Evolutionary conservation across 768 basidiomycete species (phyloP), one percentile per base, ranked within the genome.

Genomic region (Boletus eberwhitei): DNA sequence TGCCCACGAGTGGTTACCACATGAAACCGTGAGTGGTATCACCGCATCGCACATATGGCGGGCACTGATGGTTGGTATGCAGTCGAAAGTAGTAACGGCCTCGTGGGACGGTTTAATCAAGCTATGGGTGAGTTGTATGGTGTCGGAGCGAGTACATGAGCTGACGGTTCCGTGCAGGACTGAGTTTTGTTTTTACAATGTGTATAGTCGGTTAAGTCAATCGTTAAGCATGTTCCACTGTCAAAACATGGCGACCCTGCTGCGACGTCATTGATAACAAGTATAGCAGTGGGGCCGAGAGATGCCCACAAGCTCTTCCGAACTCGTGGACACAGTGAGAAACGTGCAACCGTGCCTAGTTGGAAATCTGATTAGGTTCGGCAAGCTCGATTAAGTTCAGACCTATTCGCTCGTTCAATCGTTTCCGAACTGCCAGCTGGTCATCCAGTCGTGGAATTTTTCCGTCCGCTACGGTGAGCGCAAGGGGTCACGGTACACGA

Each of bases 31-130:
- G 68, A 74, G 93, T 81, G 41, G 34, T 12, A 37, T 36, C 12
- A 51, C 54, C 31, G n/a, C n/a, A 12, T 48, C 43, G 22, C 29
- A 31, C 38, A n/a, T 21, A 32, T 29, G 7, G 13, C 14, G 29
- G 45, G 9, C 29, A 53, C 60, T 63, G 53, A 66, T 54, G 55
- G 32, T 29, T 54, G 50, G 45, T 59, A 35, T 64, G 16, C 59
- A 98, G 96, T 96, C 92, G 22, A 98, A 98, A 76, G 86, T 99
- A 8, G 83, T 99, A 50, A 99, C 97, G 4, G 94, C 90, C 9
- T 93, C 91, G 43, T 98, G 96, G 96, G 97, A 99, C 68, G 95
- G 95, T 13, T 75, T 94, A 60, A 98, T 98, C 73, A 98, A 98
- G 75, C 79, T 99, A 69, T 99, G 95, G 94, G 93, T 91, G 69